Percentiles rank a stretch among this genome's conserved stretches.
Conservation (phyloP, 306 rosid genomes). For the Vigna hirtella region DNA sequence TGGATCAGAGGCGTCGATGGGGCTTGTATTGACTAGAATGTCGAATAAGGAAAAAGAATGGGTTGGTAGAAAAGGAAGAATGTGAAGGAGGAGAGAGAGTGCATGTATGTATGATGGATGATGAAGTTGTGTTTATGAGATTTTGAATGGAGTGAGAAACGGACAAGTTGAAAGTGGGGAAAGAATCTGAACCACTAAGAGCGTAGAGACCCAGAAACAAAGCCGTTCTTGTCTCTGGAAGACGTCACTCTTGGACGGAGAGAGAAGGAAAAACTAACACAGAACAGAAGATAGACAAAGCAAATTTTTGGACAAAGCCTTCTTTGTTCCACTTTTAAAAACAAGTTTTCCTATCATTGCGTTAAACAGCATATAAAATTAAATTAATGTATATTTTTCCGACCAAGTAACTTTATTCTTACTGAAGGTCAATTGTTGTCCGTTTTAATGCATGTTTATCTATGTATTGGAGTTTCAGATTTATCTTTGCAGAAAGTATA, state of each 20-base stretch:
- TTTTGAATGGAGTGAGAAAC: constrained; percentile 35
- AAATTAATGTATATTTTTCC: no score
- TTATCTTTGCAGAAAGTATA: neutral
- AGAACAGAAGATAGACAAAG: neutral
- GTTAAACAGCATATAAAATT: neutral
- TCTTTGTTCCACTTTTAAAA: constrained; percentile 20
- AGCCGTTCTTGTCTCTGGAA: constrained; percentile 3
- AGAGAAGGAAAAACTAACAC: neutral
- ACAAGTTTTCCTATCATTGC: neutral
- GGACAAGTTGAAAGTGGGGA: constrained; percentile 44
- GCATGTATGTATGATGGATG: no score
- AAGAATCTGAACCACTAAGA: constrained; percentile 43
- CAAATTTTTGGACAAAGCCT: constrained; percentile 10
- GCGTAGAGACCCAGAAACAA: constrained; percentile 28
- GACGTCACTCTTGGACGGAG: constrained; percentile 29
- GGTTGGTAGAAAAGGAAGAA: neutral
- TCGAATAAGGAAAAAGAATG: neutral
- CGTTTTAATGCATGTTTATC: no score
- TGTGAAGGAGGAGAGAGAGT: constrained; percentile 21
- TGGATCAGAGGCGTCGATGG: constrained; percentile 22
- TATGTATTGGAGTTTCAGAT: neutral
- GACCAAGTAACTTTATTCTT: neutral
- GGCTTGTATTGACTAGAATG: constrained; percentile 16
- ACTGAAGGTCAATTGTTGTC: neutral
- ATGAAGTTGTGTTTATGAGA: neutral